Evolutionary conservation across 2,329 filamentous ascomycete species (phyloP).

Genomic region (Xylaria sp.): DNA sequence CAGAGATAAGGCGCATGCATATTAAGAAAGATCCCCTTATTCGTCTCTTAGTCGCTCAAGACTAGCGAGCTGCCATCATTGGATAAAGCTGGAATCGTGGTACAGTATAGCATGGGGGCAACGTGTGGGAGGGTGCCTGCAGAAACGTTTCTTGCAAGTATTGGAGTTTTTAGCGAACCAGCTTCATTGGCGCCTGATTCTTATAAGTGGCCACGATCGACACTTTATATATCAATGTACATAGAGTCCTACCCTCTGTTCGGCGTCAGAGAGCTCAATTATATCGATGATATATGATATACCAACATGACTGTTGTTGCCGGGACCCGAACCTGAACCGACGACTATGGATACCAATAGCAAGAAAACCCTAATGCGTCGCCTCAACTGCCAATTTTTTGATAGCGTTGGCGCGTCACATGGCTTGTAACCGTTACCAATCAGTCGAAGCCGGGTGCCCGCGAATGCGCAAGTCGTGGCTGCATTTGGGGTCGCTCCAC

Average conservation of each 20-base stretch:
- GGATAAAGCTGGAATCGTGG: constrained; percentile 26
- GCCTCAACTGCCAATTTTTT: constrained; percentile 65
- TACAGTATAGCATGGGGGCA: constrained; percentile 10
- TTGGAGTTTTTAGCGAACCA: constrained; percentile 53
- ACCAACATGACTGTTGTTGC: not conserved
- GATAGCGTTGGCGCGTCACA: constrained; percentile 47
- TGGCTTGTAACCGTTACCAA: constrained; percentile 45
- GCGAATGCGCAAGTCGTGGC: constrained; percentile 67
- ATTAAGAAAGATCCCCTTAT: constrained; percentile 19
- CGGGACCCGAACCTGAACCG: not conserved
- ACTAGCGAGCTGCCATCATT: constrained; percentile 29
- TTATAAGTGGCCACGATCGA: constrained; percentile 59
- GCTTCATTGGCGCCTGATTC: constrained; percentile 4
- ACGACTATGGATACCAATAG: not conserved
- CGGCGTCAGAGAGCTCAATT: not conserved
- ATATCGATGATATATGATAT: not conserved
- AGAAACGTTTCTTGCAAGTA: constrained; percentile 7
- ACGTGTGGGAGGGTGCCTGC: constrained; percentile 16
- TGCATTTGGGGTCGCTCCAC: constrained; percentile 61
- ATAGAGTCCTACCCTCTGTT: not conserved
- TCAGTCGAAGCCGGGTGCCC: constrained; percentile 60
- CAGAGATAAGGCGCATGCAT: constrained; percentile 36
- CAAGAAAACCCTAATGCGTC: constrained; percentile 59
- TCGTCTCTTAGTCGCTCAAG: constrained; percentile 25
- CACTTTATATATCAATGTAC: constrained; percentile 54